These are phyloP conservation scores for Sicyos baderoa DNA, from an alignment of 306 rosid genomes.

Conservation along the genomic window DNA sequence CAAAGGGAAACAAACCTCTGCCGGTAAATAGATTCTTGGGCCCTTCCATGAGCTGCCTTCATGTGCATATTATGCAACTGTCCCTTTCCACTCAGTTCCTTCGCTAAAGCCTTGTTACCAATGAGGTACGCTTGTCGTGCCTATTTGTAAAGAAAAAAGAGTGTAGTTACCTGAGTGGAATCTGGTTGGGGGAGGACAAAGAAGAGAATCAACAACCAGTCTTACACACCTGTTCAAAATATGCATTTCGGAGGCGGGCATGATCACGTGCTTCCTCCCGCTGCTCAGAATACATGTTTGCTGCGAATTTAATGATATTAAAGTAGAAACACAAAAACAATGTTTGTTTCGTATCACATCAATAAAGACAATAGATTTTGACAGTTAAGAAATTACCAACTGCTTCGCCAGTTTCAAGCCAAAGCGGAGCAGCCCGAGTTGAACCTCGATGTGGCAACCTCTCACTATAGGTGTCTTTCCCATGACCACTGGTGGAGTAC, in stretches of 20 bases:
- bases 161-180: slow-evolving; percentile 5
- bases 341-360: slow-evolving; percentile 22
- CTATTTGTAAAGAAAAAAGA: slow-evolving; percentile 36
- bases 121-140: slow-evolving; percentile 89
- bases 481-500: slow-evolving; percentile 51
- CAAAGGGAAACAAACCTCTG: slow-evolving; percentile 65
- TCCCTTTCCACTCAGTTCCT: slow-evolving; percentile 82
- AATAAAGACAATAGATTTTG: slow-evolving; percentile 30
- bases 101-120: slow-evolving; percentile 88
- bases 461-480: slow-evolving; percentile 53
- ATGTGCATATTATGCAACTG: slow-evolving; percentile 84
- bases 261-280: slow-evolving; percentile 99
- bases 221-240: slow-evolving; percentile 79
- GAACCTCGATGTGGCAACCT: slow-evolving; percentile 63
- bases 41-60: slow-evolving; percentile 94
- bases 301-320: slow-evolving; percentile 64
- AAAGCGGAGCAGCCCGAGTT: slow-evolving; percentile 65
- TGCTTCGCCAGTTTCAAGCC: slow-evolving; percentile 97
- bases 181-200: neutral
- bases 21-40: slow-evolving; percentile 90
- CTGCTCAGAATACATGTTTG: slow-evolving; percentile 77
- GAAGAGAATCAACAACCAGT: slow-evolving; percentile 17
- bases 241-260: slow-evolving; percentile 87
- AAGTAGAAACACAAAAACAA: slow-evolving; percentile 29
- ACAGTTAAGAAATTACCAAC: slow-evolving; percentile 60